phyloP scores from a whole-genome alignment of 805 yeast genomes.

The Kuraishia molischiana region DNA sequence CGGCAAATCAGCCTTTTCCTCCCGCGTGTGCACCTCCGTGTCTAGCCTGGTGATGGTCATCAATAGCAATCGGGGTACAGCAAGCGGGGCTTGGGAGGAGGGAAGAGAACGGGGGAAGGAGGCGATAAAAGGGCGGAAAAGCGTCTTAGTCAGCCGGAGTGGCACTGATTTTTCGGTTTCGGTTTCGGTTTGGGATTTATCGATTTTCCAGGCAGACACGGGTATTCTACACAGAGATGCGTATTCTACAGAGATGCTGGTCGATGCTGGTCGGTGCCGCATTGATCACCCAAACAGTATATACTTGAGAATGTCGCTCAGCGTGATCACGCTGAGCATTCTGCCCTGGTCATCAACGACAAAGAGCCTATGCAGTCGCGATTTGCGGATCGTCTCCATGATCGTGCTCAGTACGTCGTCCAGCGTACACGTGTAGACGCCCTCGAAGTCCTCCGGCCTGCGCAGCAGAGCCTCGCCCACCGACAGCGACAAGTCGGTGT shows the following conservation, averaged over 20 bases:
- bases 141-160: too few relatives aligned
- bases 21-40: constrained; percentile 19
- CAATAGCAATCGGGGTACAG: too few relatives aligned
- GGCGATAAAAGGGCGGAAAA: too few relatives aligned
- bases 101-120: too few relatives aligned
- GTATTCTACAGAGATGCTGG: not conserved
- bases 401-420: constrained; percentile 81
- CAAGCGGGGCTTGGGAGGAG: too few relatives aligned
- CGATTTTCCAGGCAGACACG: too few relatives aligned
- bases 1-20: constrained; percentile 39
- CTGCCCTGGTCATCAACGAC: constrained; percentile 81
- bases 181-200: too few relatives aligned
- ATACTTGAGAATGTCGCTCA: constrained; percentile 85
- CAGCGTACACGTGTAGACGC: constrained; percentile 91
- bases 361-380: constrained; percentile 84
- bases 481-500: constrained; percentile 78
- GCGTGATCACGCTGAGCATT: constrained; percentile 74
- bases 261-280: not conserved
- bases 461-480: constrained; percentile 96
- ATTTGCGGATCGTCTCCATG: constrained; percentile 85
- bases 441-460: constrained; percentile 93
- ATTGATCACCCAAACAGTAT: constrained; percentile 46
- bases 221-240: not conserved
- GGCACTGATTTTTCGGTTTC: too few relatives aligned
- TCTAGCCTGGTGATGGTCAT: constrained; percentile 2